A percentile compares a stretch with the other conserved stretches of the same genome.
Conservation (phyloP, 208 protist species). For the Novymonas esmeraldas region DNA sequence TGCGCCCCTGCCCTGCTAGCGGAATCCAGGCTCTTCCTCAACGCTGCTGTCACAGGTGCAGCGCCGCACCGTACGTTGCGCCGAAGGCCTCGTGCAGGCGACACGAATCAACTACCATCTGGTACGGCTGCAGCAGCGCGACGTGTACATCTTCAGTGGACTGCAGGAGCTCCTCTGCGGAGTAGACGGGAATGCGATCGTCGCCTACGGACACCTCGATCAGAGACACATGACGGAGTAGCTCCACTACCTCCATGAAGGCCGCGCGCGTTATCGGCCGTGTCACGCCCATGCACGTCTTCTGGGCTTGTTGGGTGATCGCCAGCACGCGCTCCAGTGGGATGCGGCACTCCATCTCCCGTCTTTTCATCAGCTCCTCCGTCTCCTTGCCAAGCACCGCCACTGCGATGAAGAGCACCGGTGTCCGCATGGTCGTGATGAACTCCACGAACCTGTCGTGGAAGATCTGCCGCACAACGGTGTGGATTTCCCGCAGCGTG, state of each 20-base stretch:
- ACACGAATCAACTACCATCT: conserved; percentile 83
- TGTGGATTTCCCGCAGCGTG: conserved; percentile 71
- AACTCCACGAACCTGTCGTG: conserved; percentile 90
- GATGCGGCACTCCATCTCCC: conserved; percentile 59
- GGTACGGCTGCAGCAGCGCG: conserved; percentile 78
- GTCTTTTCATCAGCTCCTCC: conserved; percentile 44
- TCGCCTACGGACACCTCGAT: conserved; percentile 83
- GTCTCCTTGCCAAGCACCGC: conserved; percentile 73
- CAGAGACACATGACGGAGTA: conserved; percentile 77
- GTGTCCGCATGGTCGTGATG: conserved; percentile 68
- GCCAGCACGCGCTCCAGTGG: conserved; percentile 61
- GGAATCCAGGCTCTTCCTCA: background rate
- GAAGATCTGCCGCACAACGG: conserved; percentile 85
- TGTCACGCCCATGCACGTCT: conserved; percentile 24
- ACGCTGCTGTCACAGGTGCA: conserved; percentile 16
- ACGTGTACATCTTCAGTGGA: conserved; percentile 71
- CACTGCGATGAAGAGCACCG: conserved; percentile 73
- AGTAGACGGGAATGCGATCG: conserved; percentile 74
- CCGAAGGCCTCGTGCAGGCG: conserved; percentile 76
- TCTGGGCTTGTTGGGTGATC: conserved; percentile 42
- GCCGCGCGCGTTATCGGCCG: conserved; percentile 24
- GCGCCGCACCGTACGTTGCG: conserved; percentile 25
- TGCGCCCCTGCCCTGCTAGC: no score
- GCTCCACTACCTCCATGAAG: conserved; percentile 71
- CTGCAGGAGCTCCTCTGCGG: conserved; percentile 46